Evolutionary conservation across 805 yeast genomes (phyloP).

Genomic region (Naumovozyma dairenensis): DNA sequence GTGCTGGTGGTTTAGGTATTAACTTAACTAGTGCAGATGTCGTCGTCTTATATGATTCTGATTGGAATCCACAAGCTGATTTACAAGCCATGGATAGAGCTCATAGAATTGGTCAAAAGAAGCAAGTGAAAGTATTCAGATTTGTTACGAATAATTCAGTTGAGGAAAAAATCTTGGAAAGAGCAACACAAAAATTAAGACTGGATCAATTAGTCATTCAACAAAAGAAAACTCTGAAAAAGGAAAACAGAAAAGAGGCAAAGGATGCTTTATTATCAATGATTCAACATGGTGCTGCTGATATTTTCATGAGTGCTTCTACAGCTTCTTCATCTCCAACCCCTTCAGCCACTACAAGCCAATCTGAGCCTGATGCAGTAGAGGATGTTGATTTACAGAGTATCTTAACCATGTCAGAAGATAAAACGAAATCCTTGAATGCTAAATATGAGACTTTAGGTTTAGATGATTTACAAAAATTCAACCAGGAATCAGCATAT

Average conservation of each 20-base stretch:
- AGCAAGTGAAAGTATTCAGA: constrained; percentile 72
- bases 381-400: constrained; percentile 50
- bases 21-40: constrained; percentile 70
- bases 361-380: constrained; percentile 22
- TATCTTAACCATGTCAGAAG: constrained; percentile 50
- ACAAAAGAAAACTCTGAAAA: constrained; percentile 44
- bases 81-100: constrained; percentile 87
- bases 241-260: constrained; percentile 30
- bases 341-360: constrained; percentile 9
- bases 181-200: constrained; percentile 72
- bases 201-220: constrained; percentile 77
- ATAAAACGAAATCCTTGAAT: constrained; percentile 52
- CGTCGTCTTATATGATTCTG: constrained; percentile 67
- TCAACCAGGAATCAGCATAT: constrained; percentile 63
- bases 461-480: constrained; percentile 69
- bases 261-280: constrained; percentile 68
- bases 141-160: constrained; percentile 74
- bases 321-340: constrained; percentile 18
- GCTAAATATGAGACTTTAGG: constrained; percentile 58
- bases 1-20: constrained; percentile 88
- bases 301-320: constrained; percentile 33
- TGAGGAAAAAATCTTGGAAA: constrained; percentile 71
- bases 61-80: constrained; percentile 88
- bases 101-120: constrained; percentile 79
- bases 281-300: constrained; percentile 79